Percentiles rank a stretch among this genome's conserved stretches.
These are phyloP conservation scores for Trichoderma simmonsii DNA, from an alignment of 2,329 filamentous ascomycete species.

Conservation along the genomic window DNA sequence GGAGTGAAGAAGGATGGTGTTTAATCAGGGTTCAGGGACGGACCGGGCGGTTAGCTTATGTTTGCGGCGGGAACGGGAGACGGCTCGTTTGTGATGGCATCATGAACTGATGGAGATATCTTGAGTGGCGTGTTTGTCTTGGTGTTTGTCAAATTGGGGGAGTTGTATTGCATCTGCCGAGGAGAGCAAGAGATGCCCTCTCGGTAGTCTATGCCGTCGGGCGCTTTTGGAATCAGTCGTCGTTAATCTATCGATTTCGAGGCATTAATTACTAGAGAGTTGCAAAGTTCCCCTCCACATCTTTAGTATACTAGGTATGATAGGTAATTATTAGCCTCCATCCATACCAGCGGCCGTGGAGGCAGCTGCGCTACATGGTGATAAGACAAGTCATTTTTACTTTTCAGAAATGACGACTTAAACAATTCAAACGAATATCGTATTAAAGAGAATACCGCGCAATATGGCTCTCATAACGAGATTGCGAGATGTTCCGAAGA, in stretches of 20 bases:
- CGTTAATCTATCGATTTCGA: background rate
- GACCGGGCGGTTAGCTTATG: background rate
- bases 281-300: background rate
- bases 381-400: background rate
- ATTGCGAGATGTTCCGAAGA: background rate
- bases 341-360: background rate
- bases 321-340: background rate
- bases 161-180: background rate
- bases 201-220: background rate
- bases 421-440: background rate
- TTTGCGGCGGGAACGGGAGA: background rate
- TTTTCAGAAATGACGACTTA: background rate
- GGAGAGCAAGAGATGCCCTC: background rate
- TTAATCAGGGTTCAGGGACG: background rate
- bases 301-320: background rate
- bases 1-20: constrained; percentile 66
- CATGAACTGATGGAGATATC: background rate
- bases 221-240: background rate
- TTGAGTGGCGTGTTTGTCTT: background rate
- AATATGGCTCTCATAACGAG: background rate
- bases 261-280: background rate
- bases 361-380: background rate
- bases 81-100: background rate
- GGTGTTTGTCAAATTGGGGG: background rate
- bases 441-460: background rate